These are phyloP conservation scores for Calonectria pseudoreteaudii DNA, from an alignment of 2,329 filamentous ascomycete genomes.

Conservation along the genomic window DNA sequence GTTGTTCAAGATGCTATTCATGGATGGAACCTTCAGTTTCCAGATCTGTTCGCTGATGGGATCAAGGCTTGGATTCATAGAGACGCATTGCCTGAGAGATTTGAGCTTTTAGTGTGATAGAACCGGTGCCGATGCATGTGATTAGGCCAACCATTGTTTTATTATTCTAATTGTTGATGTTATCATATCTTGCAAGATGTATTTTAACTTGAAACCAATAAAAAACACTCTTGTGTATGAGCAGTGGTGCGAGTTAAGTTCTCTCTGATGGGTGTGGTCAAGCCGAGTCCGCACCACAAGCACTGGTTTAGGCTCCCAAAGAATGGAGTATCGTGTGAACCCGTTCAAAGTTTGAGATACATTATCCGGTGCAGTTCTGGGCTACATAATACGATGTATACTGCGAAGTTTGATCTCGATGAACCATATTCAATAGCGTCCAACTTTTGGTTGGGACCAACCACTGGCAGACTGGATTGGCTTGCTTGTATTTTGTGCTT, in stretches of 20 bases:
- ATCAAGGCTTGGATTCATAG: conserved; percentile 49
- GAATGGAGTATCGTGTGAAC: not conserved
- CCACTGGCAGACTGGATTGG: no score
- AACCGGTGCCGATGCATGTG: not conserved
- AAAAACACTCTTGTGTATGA: not conserved
- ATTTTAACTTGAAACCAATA: not conserved
- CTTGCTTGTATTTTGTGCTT: no score
- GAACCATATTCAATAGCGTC: no score
- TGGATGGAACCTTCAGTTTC: conserved; percentile 53
- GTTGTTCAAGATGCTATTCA: conserved; percentile 50
- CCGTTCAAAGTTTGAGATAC: not conserved
- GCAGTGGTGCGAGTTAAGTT: not conserved
- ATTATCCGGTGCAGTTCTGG: not conserved
- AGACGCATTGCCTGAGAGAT: conserved; percentile 34
- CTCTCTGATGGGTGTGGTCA: not conserved
- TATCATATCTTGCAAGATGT: not conserved
- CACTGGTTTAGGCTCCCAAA: not conserved
- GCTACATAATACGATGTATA: no score
- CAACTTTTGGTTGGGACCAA: no score
- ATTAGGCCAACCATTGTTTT: not conserved
- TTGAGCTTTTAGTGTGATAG: conserved; percentile 7
- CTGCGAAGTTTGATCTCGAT: no score
- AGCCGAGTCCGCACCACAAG: not conserved
- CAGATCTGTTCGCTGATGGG: conserved; percentile 48
- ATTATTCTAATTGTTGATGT: not conserved